phyloP scores from a whole-genome alignment of 2,329 filamentous ascomycete genomes.

The Aspergillus vadensis region DNA sequence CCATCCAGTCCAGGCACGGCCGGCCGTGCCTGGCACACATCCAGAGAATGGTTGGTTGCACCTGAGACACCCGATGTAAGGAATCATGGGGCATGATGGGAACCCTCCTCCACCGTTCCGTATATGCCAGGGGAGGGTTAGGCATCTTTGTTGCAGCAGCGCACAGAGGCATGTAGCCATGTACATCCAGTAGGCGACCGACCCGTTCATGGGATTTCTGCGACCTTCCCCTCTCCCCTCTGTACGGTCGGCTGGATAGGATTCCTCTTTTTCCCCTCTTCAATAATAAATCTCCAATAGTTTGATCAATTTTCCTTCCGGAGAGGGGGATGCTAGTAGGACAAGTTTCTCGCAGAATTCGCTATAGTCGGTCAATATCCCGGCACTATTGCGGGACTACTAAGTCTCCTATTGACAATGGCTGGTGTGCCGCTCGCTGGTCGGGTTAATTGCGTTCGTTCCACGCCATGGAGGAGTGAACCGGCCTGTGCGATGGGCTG shows the following conservation, averaged over 20 bases:
- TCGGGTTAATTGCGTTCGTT: background rate
- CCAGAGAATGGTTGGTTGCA: background rate
- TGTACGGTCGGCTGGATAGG: background rate
- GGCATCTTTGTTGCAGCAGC: background rate
- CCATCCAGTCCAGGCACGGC: conserved; percentile 1
- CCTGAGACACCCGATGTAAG: background rate
- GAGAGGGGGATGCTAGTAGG: background rate
- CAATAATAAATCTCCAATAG: background rate
- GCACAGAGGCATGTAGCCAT: background rate
- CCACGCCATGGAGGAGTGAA: background rate
- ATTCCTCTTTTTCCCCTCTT: background rate
- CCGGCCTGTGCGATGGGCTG: background rate
- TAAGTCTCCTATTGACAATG: background rate
- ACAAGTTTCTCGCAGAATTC: background rate
- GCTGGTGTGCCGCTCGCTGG: background rate
- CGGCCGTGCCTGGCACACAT: conserved; percentile 2
- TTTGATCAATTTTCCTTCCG: background rate
- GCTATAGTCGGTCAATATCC: background rate
- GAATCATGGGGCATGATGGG: conserved; percentile 3
- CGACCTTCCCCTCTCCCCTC: background rate
- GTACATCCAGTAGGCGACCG: background rate
- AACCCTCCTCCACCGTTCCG: background rate
- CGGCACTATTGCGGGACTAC: background rate
- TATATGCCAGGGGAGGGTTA: background rate
- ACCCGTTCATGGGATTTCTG: no score